phyloP scores from a whole-genome alignment of 495 filamentous ascomycete species.

The Penicillium lividum region DNA sequence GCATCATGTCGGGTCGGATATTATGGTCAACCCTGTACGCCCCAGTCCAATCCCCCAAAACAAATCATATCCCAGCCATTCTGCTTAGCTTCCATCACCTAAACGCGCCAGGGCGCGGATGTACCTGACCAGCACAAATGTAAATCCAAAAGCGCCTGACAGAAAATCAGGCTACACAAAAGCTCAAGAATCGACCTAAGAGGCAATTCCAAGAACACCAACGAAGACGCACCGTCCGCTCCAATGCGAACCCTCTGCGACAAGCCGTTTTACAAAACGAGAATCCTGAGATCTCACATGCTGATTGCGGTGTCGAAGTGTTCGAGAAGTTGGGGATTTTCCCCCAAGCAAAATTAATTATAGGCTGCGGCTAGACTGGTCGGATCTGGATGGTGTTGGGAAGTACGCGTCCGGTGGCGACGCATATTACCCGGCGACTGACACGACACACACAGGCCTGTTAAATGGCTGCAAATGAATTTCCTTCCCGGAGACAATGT shows the following conservation, averaged over 20 bases:
- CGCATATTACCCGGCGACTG: conserved; percentile 8
- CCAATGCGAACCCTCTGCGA: conserved; percentile 6
- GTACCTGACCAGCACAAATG: not conserved
- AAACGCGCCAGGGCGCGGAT: not conserved
- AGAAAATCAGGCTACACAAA: not conserved
- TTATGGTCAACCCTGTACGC: not conserved
- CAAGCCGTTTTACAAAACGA: not conserved
- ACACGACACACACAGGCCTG: not conserved
- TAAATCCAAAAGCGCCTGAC: not conserved
- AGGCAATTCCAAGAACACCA: conserved; percentile 16
- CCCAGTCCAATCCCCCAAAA: not conserved
- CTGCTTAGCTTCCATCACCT: not conserved
- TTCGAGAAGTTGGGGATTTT: conserved; percentile 14
- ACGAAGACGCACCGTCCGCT: conserved; percentile 19
- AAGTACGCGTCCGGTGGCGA: conserved; percentile 5
- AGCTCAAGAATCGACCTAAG: not conserved
- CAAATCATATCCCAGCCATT: not conserved
- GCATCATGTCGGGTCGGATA: not conserved
- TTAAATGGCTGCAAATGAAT: not conserved
- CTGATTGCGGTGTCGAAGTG: conserved; percentile 13
- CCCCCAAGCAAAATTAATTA: not conserved
- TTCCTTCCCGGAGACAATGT: not conserved
- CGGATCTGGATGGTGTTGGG: not conserved
- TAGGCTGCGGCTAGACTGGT: not conserved
- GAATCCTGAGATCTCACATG: conserved; percentile 12